Conservation (phyloP, 768 basidiomycete genomes). For the Phylloporus sp. region DNA sequence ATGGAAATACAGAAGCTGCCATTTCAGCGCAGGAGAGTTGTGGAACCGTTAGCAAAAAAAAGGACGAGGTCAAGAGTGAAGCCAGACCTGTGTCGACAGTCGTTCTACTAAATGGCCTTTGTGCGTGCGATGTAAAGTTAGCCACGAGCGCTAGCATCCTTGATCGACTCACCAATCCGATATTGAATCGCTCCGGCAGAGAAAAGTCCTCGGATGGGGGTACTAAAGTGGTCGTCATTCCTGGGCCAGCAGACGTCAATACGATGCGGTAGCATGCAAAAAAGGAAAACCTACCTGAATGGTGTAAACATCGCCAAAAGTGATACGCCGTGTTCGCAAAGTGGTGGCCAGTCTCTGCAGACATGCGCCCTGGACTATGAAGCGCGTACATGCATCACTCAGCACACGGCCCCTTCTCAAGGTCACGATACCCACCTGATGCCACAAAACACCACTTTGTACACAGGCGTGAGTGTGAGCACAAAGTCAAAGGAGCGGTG, state of each 20-base stretch:
- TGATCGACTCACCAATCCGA: constrained; percentile 56
- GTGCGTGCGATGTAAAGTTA: not conserved
- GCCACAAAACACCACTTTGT: constrained; percentile 76
- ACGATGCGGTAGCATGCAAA: not conserved
- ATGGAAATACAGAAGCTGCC: constrained; percentile 44
- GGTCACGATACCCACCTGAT: constrained; percentile 57
- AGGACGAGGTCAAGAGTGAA: not conserved
- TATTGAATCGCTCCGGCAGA: constrained; percentile 50
- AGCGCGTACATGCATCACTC: not conserved
- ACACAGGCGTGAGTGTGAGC: not conserved
- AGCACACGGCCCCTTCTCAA: not conserved
- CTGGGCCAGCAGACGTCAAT: constrained; percentile 30
- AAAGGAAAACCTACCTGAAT: constrained; percentile 47
- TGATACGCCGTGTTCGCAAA: constrained; percentile 78
- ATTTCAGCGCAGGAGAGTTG: constrained; percentile 54
- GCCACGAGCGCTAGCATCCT: not conserved
- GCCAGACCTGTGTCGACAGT: constrained; percentile 56
- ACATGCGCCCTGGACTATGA: constrained; percentile 60
- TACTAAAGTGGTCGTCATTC: constrained; percentile 51
- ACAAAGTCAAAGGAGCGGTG: constrained; percentile 9
- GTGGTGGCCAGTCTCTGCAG: constrained; percentile 69
- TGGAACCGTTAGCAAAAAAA: not conserved
- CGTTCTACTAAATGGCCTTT: constrained; percentile 71
- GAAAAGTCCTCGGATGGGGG: constrained; percentile 55
- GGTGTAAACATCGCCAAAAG: constrained; percentile 71